phyloP scores from a whole-genome alignment of 192 early-diverging fungal genomes.

The Entophlyctis luteolus region DNA sequence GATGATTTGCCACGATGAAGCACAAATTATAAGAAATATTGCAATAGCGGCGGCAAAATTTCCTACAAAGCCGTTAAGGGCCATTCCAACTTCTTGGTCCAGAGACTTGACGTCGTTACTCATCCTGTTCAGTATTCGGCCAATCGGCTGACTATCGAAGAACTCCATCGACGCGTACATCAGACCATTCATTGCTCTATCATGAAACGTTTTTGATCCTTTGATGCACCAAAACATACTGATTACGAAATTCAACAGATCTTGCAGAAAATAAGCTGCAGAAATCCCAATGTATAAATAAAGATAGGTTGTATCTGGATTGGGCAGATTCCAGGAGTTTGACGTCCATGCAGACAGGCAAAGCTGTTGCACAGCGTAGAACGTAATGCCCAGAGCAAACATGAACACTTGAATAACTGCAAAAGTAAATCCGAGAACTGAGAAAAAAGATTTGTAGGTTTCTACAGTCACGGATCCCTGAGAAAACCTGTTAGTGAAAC shows the following conservation, averaged over 20 bases:
- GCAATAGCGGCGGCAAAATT: neutral
- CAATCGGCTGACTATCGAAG: conserved; percentile 26
- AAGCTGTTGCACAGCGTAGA: neutral
- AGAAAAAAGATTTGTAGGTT: conserved; percentile 8
- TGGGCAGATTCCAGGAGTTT: neutral
- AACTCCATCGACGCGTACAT: conserved; percentile 51
- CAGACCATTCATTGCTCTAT: conserved; percentile 38
- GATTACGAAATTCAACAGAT: neutral
- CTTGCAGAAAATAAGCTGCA: neutral
- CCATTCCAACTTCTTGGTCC: conserved; percentile 52
- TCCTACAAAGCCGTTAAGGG: neutral
- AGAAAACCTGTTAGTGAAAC: too few relatives aligned
- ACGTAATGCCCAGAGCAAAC: neutral
- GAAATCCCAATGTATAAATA: neutral
- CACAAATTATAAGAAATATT: conserved; percentile 9
- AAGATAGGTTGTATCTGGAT: neutral
- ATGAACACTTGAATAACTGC: neutral
- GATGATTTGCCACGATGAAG: conserved; percentile 19
- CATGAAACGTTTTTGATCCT: conserved; percentile 53
- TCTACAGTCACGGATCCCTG: neutral
- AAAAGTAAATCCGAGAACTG: neutral
- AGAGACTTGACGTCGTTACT: conserved; percentile 41
- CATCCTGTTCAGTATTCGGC: conserved; percentile 63
- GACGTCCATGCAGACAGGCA: conserved; percentile 10
- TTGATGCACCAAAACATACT: neutral